phyloP scores from a whole-genome alignment of 495 filamentous ascomycete species.

The Elasticomyces elasticus region DNA sequence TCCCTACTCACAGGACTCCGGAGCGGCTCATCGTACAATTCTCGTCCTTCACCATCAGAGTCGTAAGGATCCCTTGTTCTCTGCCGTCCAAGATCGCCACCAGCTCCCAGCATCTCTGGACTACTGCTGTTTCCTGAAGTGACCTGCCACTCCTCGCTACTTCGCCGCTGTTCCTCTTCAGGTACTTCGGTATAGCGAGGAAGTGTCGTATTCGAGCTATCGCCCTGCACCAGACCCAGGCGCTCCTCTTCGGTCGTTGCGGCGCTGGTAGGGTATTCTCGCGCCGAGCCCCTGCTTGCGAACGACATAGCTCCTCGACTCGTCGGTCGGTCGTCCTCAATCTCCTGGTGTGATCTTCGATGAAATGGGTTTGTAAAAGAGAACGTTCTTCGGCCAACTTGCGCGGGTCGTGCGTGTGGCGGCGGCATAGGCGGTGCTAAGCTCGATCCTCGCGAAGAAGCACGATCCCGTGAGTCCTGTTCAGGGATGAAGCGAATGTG shows the following conservation, averaged over 20 bases:
- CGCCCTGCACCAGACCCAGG: constrained; percentile 58
- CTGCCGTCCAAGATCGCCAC: constrained; percentile 9
- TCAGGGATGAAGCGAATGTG: constrained; percentile 39
- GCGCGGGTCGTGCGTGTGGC: constrained; percentile 36
- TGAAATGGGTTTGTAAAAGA: constrained; percentile 77
- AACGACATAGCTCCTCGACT: constrained; percentile 33
- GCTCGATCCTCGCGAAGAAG: constrained; percentile 18
- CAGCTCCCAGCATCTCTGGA: constrained; percentile 3
- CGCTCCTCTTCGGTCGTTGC: constrained; percentile 77
- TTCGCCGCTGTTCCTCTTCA: not conserved
- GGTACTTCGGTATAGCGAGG: constrained; percentile 6
- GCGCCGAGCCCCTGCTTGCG: constrained; percentile 37
- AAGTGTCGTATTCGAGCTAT: constrained; percentile 6
- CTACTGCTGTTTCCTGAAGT: constrained; percentile 2
- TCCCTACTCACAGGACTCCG: constrained; percentile 29
- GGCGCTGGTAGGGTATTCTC: constrained; percentile 31
- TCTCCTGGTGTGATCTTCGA: constrained; percentile 16
- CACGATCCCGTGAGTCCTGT: constrained; percentile 21
- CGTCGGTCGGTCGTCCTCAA: constrained; percentile 26
- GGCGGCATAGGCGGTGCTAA: constrained; percentile 28
- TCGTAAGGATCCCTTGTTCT: constrained; percentile 15
- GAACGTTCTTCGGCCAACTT: constrained; percentile 58
- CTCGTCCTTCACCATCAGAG: constrained; percentile 9
- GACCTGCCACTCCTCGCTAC: constrained; percentile 19
- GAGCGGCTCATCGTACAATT: constrained; percentile 17